phyloP scores from a whole-genome alignment of 2,329 filamentous ascomycete species.

The Clonostachys chloroleuca region DNA sequence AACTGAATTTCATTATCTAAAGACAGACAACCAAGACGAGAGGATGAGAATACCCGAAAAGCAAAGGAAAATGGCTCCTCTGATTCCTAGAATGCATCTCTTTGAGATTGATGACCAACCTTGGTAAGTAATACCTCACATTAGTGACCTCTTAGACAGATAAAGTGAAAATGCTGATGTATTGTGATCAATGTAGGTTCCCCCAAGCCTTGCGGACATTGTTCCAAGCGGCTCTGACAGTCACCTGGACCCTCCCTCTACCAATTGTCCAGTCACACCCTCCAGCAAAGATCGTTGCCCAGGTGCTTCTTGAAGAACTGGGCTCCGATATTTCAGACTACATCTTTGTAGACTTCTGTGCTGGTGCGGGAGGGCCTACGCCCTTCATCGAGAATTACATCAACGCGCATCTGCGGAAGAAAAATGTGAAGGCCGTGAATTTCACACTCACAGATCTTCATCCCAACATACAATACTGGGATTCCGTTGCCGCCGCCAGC shows the following conservation, averaged over 20 bases:
- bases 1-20: too few species aligned
- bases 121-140: constrained; percentile 39
- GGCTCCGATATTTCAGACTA: constrained; percentile 42
- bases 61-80: constrained; percentile 40
- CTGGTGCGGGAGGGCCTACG: constrained; percentile 68
- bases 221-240: constrained; percentile 60
- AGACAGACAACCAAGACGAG: too few species aligned
- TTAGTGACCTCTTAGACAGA: not conserved
- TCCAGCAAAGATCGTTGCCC: constrained; percentile 56
- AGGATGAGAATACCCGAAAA: too few species aligned
- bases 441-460: constrained; percentile 65
- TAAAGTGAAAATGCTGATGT: too few species aligned
- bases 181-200: constrained; percentile 42
- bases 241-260: constrained; percentile 56
- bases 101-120: constrained; percentile 65
- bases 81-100: constrained; percentile 56
- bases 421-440: constrained; percentile 26
- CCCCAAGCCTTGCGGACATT: constrained; percentile 59
- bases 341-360: constrained; percentile 72
- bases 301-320: constrained; percentile 47
- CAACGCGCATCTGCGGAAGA: constrained; percentile 36
- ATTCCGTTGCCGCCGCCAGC: constrained; percentile 43
- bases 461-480: constrained; percentile 59
- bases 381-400: constrained; percentile 57
- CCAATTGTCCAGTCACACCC: constrained; percentile 56